These are phyloP conservation scores for Malus hybrid DNA, from an alignment of 331 rosid species.

Conservation along the genomic window DNA sequence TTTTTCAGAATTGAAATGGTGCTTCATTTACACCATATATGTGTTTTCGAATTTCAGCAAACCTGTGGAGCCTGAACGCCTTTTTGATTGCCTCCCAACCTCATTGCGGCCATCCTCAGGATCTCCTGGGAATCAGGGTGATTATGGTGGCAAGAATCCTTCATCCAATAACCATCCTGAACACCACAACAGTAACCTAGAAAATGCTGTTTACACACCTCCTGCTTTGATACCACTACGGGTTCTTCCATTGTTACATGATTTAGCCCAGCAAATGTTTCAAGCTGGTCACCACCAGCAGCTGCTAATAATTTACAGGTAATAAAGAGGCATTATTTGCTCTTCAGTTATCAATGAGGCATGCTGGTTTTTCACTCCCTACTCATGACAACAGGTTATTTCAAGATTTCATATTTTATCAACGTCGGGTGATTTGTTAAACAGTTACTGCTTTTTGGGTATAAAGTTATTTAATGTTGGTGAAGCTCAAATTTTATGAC, in stretches of 20 bases:
- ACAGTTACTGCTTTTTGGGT: not conserved
- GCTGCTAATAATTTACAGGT: constrained; percentile 75
- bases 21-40: not conserved
- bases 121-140: constrained; percentile 79
- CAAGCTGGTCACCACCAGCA: constrained; percentile 88
- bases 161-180: constrained; percentile 57
- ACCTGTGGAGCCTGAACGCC: constrained; percentile 98
- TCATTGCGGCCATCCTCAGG: constrained; percentile 83
- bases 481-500: not conserved
- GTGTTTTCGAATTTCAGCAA: constrained; percentile 47
- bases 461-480: not conserved
- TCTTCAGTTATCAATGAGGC: not conserved
- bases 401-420: not conserved
- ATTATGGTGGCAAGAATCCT: constrained; percentile 43
- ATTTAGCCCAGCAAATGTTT: constrained; percentile 87
- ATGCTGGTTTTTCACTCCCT: not conserved
- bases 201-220: constrained; percentile 75
- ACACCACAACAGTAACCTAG: constrained; percentile 42
- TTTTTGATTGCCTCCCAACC: constrained; percentile 93
- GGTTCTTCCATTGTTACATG: constrained; percentile 73
- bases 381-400: not conserved
- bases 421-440: not conserved
- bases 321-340: not conserved
- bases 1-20: not conserved
- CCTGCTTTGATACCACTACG: constrained; percentile 94